Evolutionary conservation across 495 filamentous ascomycete genomes (phyloP), one percentile per base, ranked within the genome.

Genomic region (Margaritispora aquatica): DNA sequence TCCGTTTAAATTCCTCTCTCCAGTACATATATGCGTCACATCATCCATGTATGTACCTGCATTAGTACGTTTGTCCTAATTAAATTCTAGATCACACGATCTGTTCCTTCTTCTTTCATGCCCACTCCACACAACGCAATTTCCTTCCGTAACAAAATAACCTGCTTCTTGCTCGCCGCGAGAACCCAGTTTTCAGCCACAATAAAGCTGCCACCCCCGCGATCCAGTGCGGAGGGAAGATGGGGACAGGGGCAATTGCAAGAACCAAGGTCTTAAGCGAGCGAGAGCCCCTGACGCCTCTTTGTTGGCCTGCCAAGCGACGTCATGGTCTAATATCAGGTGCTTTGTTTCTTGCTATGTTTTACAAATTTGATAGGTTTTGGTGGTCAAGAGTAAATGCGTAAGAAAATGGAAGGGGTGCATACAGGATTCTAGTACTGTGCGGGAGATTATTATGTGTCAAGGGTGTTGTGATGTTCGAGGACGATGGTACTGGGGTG

Each of bases 241-340:
- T 9, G 38, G 17, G 19, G 38, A 46, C 34, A 55, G 34, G 53
- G 31, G 53, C 20, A 55, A n/a, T n/a, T n/a, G n/a, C n/a, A n/a
- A 26, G 4, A 20, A 55, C 34, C 53, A 55, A 55, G 53, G 53
- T 34, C n/a, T n/a, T n/a, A n/a, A n/a, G 38, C 20, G 26, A 24
- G 20, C 53, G 23, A 41, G 27, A 13, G n/a, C n/a, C n/a, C n/a
- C n/a, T n/a, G n/a, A n/a, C n/a, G n/a, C n/a, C n/a, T n/a, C n/a
- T n/a, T n/a, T n/a, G n/a, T n/a, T 36, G 21, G 7, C 20, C 22
- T 41, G 24, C 23, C 20, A 44, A 44, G 38, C 53, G 53, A 55
- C 53, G 53, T 55, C 53, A 55, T 55, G 4, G 2, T 44, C 38
- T 15, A 34, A n/a, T 15, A 8, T 44, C 10, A 17, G 38, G 38